Conservation (phyloP, 2,329 filamentous ascomycete species). For the Ceratocystiopsis sp. region DNA sequence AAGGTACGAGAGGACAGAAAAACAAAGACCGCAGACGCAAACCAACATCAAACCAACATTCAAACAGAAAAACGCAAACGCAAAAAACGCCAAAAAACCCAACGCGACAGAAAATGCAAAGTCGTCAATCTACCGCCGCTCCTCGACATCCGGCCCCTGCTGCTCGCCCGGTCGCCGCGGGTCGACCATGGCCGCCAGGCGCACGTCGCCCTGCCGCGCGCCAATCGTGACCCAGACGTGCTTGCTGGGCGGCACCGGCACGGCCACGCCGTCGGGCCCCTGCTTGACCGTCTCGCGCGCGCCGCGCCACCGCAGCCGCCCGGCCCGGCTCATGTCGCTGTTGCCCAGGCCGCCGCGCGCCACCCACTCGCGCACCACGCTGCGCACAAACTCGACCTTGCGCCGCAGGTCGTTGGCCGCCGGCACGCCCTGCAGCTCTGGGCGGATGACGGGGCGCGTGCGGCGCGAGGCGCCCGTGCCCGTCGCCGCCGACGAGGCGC, state of each 20-base stretch:
- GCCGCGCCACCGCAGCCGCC: conserved; percentile 41
- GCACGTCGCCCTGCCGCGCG: conserved; percentile 41
- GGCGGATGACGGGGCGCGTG: conserved; percentile 41
- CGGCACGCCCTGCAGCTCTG: conserved; percentile 45
- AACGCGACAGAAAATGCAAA: background rate
- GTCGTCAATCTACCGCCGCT: conserved; percentile 16
- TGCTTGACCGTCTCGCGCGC: conserved; percentile 33
- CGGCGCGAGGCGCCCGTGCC: conserved; percentile 27
- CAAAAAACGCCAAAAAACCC: background rate
- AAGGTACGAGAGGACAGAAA: too few relatives aligned
- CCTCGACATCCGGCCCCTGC: conserved; percentile 36
- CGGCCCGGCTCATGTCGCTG: conserved; percentile 37
- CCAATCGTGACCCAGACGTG: conserved; percentile 54
- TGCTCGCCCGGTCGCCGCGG: conserved; percentile 34
- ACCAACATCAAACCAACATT: too few relatives aligned
- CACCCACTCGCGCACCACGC: conserved; percentile 55
- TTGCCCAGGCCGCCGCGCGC: conserved; percentile 52
- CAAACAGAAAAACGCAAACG: too few relatives aligned
- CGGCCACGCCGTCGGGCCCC: conserved; percentile 20
- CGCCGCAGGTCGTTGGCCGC: conserved; percentile 54
- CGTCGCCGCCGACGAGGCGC: conserved; percentile 15
- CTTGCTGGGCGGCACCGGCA: conserved; percentile 25
- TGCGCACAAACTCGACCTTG: conserved; percentile 57
- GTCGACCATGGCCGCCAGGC: conserved; percentile 37
- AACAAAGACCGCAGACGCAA: too few relatives aligned